Evolutionary conservation across 331 rosid genomes (phyloP).

Genomic region (Cydonia oblonga): DNA sequence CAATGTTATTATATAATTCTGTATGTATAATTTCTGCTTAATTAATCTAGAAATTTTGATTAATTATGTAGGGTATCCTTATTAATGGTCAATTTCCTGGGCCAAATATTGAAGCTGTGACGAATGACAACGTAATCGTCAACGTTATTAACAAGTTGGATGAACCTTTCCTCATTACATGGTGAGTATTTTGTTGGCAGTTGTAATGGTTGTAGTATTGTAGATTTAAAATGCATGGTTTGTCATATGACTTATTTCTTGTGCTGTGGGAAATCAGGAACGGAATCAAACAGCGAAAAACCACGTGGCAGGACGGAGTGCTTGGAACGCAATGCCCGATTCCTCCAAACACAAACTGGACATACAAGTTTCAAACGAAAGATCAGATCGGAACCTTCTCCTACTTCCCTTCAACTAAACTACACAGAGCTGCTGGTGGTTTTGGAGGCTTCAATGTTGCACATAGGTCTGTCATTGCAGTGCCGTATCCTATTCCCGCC

Average conservation of each 20-base stretch:
- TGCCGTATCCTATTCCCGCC: slow-evolving; percentile 50
- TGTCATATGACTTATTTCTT: neutral
- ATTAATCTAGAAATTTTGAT: neutral
- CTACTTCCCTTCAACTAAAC: slow-evolving; percentile 59
- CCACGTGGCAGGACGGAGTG: slow-evolving; percentile 85
- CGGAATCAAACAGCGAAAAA: slow-evolving; percentile 63
- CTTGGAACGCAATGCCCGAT: slow-evolving; percentile 83
- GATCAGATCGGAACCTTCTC: slow-evolving; percentile 76
- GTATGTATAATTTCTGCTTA: neutral
- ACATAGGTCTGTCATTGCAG: slow-evolving; percentile 47
- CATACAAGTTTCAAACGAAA: slow-evolving; percentile 67
- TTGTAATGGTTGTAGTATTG: neutral
- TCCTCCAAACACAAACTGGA: slow-evolving; percentile 75
- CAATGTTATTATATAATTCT: neutral
- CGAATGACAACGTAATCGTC: slow-evolving; percentile 62
- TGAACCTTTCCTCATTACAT: slow-evolving; percentile 74
- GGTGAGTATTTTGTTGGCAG: slow-evolving; percentile 29
- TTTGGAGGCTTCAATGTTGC: slow-evolving; percentile 61
- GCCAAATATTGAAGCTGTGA: slow-evolving; percentile 58
- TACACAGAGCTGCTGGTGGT: slow-evolving; percentile 73
- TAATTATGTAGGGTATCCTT: slow-evolving; percentile 51
- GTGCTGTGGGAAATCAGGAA: slow-evolving; percentile 34
- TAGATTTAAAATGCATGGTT: neutral
- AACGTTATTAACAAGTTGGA: slow-evolving; percentile 62
- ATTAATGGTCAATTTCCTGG: slow-evolving; percentile 87